These are phyloP conservation scores for Epichloe amarillans DNA, from an alignment of 2,329 filamentous ascomycete genomes.

Conservation along the genomic window DNA sequence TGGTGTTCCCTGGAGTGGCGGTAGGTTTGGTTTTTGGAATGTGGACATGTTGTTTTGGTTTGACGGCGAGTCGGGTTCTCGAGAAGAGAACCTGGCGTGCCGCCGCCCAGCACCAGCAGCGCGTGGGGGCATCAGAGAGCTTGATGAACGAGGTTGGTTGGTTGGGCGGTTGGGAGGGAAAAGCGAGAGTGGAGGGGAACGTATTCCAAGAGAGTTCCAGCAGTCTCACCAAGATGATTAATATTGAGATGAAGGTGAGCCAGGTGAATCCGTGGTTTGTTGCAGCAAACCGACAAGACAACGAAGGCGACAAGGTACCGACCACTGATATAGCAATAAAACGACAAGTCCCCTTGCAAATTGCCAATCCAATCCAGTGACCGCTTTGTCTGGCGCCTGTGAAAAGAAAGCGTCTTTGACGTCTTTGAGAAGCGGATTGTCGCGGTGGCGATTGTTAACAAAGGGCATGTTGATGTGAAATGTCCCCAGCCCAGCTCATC, in stretches of 20 bases:
- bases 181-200: not conserved
- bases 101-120: conserved; percentile 3
- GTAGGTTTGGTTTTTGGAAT: conserved; percentile 15
- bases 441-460: conserved; percentile 10
- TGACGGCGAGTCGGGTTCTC: conserved; percentile 5
- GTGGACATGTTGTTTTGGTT: conserved; percentile 1
- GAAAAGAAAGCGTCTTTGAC: conserved; percentile 1
- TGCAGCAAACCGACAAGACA: not conserved
- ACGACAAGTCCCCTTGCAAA: not conserved
- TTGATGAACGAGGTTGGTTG: not conserved
- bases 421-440: conserved; percentile 6
- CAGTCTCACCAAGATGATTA: not conserved
- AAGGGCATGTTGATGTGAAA: conserved; percentile 14
- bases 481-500: not conserved
- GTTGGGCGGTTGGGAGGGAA: not conserved
- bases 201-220: not conserved
- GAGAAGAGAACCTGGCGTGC: conserved; percentile 3
- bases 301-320: not conserved
- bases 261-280: not conserved
- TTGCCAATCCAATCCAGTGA: not conserved
- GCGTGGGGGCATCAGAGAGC: conserved; percentile 8
- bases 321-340: not conserved
- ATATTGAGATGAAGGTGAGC: not conserved
- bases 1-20: conserved; percentile 18
- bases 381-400: not conserved